Percentiles rank a stretch among this genome's conserved stretches.
Conservation (phyloP, 768 basidiomycete species). For the Sarcomyxa edulis region DNA sequence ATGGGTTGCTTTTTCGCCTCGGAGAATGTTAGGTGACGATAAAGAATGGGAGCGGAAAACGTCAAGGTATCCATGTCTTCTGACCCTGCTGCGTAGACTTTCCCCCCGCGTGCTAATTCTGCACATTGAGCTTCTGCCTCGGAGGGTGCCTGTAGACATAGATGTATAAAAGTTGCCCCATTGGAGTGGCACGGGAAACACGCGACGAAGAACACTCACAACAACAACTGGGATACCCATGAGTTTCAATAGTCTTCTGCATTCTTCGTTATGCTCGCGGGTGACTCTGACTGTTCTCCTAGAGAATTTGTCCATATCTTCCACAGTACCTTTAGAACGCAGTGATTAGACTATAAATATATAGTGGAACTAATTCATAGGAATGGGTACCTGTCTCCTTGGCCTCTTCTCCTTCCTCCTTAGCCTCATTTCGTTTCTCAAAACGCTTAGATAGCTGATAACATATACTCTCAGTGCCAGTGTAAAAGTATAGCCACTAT, state of each 20-base stretch:
- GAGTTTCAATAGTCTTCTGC: slow-evolving; percentile 74
- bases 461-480: slow-evolving; percentile 6
- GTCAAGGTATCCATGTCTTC: slow-evolving; percentile 99
- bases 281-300: slow-evolving; percentile 94
- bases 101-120: slow-evolving; percentile 93
- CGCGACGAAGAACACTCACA: slow-evolving; percentile 37
- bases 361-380: not conserved
- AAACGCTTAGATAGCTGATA: slow-evolving; percentile 92
- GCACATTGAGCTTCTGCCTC: slow-evolving; percentile 99
- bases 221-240: slow-evolving; percentile 98
- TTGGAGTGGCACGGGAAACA: not conserved
- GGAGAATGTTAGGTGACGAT: slow-evolving; percentile 95
- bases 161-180: slow-evolving; percentile 3
- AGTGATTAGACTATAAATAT: not conserved
- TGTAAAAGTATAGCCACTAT: not conserved
- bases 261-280: slow-evolving; percentile 94
- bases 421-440: slow-evolving; percentile 85
- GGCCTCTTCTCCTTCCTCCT: slow-evolving; percentile 92
- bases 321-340: slow-evolving; percentile 37
- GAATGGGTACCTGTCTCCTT: slow-evolving; percentile 76
- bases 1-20: slow-evolving; percentile 98
- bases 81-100: slow-evolving; percentile 95
- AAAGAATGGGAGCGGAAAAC: slow-evolving; percentile 86
- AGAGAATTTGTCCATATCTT: slow-evolving; percentile 88
- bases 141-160: slow-evolving; percentile 81